Percentiles rank a stretch among this genome's conserved stretches.
These are phyloP conservation scores for Fragilaria radians DNA, from an alignment of 108 stramenopile species.

Conservation along the genomic window DNA sequence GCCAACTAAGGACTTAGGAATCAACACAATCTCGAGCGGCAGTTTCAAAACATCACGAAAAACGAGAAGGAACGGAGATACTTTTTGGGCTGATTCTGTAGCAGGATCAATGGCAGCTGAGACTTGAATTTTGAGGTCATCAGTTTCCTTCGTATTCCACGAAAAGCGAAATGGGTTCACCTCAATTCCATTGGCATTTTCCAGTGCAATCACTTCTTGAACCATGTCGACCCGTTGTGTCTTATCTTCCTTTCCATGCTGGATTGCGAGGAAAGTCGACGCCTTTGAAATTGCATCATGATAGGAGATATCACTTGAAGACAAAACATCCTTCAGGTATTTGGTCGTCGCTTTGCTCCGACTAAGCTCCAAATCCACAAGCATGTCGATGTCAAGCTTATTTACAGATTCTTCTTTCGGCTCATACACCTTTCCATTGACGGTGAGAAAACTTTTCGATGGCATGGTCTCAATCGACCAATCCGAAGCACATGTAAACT, in stretches of 20 bases:
- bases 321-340: slow-evolving; percentile 29
- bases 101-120: slow-evolving; percentile 84
- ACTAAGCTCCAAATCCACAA: slow-evolving; percentile 40
- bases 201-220: slow-evolving; percentile 3
- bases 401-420: slow-evolving; percentile 9
- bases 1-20: slow-evolving; percentile 50
- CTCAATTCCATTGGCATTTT: slow-evolving; percentile 13
- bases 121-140: slow-evolving; percentile 34
- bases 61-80: slow-evolving; percentile 64
- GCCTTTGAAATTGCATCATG: slow-evolving; percentile 22
- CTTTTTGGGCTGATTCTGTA: slow-evolving; percentile 82
- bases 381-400: slow-evolving; percentile 51
- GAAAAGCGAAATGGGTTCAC: slow-evolving; percentile 49
- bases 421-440: slow-evolving; percentile 40
- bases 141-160: slow-evolving; percentile 41
- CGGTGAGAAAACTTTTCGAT: slow-evolving; percentile 26
- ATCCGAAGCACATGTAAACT: not conserved
- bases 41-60: slow-evolving; percentile 76
- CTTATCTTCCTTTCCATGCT: slow-evolving; percentile 1
- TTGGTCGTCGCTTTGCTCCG: slow-evolving; percentile 34
- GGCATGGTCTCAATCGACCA: slow-evolving; percentile 3
- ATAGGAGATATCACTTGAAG: slow-evolving; percentile 1
- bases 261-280: slow-evolving; percentile 20
- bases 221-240: slow-evolving; percentile 6
- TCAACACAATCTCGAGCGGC: slow-evolving; percentile 53